A percentile compares a stretch with the other conserved stretches of the same genome.
Evolutionary conservation across 768 basidiomycete genomes (phyloP).

Genomic region (Mrakia hoshinonis): DNA sequence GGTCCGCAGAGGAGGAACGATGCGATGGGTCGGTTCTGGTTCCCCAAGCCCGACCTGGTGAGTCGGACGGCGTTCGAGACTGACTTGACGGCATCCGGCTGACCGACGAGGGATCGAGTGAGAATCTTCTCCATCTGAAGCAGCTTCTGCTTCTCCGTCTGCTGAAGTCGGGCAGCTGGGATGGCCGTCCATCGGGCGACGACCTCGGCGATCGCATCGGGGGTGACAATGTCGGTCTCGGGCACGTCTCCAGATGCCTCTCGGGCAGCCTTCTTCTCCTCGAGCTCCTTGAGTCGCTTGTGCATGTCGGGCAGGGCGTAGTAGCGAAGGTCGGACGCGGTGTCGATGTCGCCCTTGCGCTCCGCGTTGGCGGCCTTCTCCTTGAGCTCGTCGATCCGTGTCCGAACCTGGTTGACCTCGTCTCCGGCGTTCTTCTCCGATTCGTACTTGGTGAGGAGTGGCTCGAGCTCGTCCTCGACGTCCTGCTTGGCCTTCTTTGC

Average conservation of each 20-base stretch:
- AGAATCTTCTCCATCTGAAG: constrained; percentile 41
- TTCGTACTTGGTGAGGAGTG: constrained; percentile 79
- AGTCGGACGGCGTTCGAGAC: constrained; percentile 43
- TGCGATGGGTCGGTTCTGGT: constrained; percentile 41
- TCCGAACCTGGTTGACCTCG: constrained; percentile 64
- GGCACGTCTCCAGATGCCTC: constrained; percentile 44
- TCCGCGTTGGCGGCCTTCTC: constrained; percentile 49
- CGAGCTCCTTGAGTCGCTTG: constrained; percentile 43
- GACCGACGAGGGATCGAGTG: constrained; percentile 32
- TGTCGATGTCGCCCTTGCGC: constrained; percentile 45
- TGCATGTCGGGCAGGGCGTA: constrained; percentile 86
- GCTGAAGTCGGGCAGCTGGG: constrained; percentile 49
- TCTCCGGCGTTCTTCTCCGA: constrained; percentile 41
- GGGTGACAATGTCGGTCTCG: constrained; percentile 60
- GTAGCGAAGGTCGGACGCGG: constrained; percentile 45
- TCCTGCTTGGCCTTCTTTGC: constrained; percentile 73
- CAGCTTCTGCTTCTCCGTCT: constrained; percentile 33
- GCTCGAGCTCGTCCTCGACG: constrained; percentile 73
- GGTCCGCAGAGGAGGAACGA: constrained; percentile 41
- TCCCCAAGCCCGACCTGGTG: constrained; percentile 39
- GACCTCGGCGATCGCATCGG: constrained; percentile 88
- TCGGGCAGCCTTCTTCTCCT: constrained; percentile 65
- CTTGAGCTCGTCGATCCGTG: constrained; percentile 80
- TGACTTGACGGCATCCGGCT: constrained; percentile 37
- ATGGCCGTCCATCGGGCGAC: constrained; percentile 89